phyloP scores from a whole-genome alignment of 2,329 filamentous ascomycete species.

The Pyricularia grisea region DNA sequence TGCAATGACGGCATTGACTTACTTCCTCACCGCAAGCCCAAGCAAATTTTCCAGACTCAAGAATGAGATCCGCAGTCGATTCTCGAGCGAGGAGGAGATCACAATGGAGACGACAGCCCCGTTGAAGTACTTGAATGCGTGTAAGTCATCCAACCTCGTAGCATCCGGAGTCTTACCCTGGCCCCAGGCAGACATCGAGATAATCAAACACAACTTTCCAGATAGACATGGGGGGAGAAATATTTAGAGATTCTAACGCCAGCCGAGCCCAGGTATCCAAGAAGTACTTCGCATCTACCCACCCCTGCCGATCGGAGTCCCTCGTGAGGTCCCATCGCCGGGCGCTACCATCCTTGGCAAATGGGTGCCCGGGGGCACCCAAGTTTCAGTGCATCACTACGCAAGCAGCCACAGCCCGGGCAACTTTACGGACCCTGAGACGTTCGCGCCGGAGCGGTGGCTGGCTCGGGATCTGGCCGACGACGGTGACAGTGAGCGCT shows the following conservation, averaged over 20 bases:
- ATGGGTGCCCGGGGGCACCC: constrained; percentile 16
- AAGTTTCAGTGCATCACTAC: constrained; percentile 16
- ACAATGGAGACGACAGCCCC: constrained; percentile 8
- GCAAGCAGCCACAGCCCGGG: constrained; percentile 18
- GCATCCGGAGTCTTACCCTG: not conserved
- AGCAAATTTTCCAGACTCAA: constrained; percentile 10
- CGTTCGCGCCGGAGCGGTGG: constrained; percentile 25
- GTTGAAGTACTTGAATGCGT: constrained; percentile 18
- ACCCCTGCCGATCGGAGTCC: constrained; percentile 9
- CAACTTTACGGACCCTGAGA: constrained; percentile 20
- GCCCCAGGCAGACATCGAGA: not conserved
- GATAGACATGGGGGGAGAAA: not conserved
- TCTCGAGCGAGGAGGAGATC: constrained; percentile 17
- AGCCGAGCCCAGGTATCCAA: constrained; percentile 10
- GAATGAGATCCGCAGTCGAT: constrained; percentile 11
- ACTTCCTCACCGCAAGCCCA: constrained; percentile 19
- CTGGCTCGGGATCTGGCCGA: not conserved
- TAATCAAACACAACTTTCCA: not conserved
- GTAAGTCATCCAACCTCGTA: constrained; percentile 4
- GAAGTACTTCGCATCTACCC: constrained; percentile 18
- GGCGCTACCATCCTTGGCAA: constrained; percentile 16
- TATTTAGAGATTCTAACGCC: not conserved
- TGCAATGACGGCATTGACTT: constrained; percentile 15
- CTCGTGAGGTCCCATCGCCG: constrained; percentile 13
- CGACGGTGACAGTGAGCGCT: constrained; percentile 6